Evolutionary conservation across 2,329 filamentous ascomycete genomes (phyloP), one percentile per base, ranked within the genome.

Genomic region (Venturia pyrina): DNA sequence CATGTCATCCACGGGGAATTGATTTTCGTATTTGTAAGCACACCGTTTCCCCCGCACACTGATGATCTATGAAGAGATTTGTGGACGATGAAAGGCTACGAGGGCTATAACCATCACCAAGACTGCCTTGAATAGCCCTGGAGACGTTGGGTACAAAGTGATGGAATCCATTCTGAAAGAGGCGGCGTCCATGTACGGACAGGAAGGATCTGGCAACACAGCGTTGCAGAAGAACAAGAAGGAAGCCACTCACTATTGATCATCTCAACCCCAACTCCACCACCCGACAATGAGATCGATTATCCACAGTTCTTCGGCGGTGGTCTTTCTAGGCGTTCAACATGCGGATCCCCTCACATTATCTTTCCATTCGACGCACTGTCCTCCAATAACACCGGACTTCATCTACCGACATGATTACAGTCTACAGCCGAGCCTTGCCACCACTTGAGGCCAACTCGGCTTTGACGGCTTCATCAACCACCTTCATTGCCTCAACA

Each of bases 401-500:
- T 21, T 48, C 46, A 21, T 53, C 21, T 28, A 28, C 21, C 48
- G 11, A 17, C 21, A 53, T 53, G 48, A 3, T 28, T n/a, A 28
- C 24, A 5, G 48, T 28, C 21, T 53, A 59, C 15, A 59, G 32
- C 19, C 53, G 28, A 59, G 53, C 28, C 32, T 59, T 59, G 17
- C 53, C 28, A 59, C 17, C 53, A 59, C 28, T 37, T n/a, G 53
- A 59, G 5, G 32, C 40, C 24, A 65, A 24, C 21, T 65, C 43
- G 19, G 50, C 63, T 65, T 71, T 75, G 24, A 82, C 59, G 24
- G 76, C 78, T n/a, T 73, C 70, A 64, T 86, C 82, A 65, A 87
- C 76, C 11, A 80, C 72, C n/a, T 73, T 73, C 83, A 87, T 85
- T 0, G 79, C 81, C 67, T 79, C 76, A 56, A 78, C 78, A 21